Evolutionary conservation across 192 early-diverging fungal species (phyloP), one percentile per base, ranked within the genome.

Genomic region (Coemansia guatemalensis): DNA sequence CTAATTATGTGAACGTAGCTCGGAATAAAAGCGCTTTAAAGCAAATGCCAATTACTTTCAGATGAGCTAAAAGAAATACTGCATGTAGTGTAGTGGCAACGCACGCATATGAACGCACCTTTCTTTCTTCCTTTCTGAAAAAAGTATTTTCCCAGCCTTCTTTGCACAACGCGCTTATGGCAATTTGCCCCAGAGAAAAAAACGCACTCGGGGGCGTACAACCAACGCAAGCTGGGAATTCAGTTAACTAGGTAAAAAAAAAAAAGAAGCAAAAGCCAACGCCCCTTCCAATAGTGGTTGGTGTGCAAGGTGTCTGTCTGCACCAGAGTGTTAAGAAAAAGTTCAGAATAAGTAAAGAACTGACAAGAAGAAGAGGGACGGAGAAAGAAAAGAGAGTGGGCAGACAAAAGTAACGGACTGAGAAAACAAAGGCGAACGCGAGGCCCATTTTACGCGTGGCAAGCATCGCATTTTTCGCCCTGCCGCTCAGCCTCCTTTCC

Each of bases 391-490:
- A 51, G 51, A 14, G 44, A 51, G 47, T 50, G 63, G 53, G 63
- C 35, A 27, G 60, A 25, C 21, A 55, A 48, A 56, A 41, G 56
- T 56, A 39, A 51, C 27, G 64, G 64, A 48, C 64, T 48, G 47
- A 27, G 25, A 53, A 56, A 62, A 58, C 67, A 62, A 62, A 41
- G 48, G 47, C 21, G 48, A 35, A 29, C 56, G 56, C 51, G 29
- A 24, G 26, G 51, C 57, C 26, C 41, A 52, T 64, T 71, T 64
- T 62, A 69, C 35, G 62, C 62, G 68, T 30, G 55, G 55, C 54
- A 41, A 50, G 56, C 54, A 39, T 39, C 55, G 55, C 64, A 51
- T 50, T 65, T 65, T 57, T 65, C 48, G 39, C 35, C 35, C 35
- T 53, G 51, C 24, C 11, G 25, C 51, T 27, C 18, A 23, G 27